phyloP scores from a whole-genome alignment of 2,329 filamentous ascomycete species.

The Ceratocystis colombiana region DNA sequence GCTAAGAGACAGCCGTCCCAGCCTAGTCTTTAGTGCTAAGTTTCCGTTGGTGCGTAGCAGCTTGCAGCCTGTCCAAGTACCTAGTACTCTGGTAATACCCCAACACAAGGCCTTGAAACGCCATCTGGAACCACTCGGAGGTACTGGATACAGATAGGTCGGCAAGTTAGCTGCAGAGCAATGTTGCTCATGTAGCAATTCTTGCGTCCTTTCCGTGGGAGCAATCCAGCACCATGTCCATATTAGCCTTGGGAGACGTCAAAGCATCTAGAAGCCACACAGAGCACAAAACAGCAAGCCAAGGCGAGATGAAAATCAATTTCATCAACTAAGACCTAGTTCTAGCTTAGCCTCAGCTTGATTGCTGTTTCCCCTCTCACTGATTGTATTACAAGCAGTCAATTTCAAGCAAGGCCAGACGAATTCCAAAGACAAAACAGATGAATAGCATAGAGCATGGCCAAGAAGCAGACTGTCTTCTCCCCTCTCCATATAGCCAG shows the following conservation, averaged over 20 bases:
- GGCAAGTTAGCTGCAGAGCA: not conserved
- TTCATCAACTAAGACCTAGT: not conserved
- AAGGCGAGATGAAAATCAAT: not conserved
- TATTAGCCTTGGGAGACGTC: not conserved
- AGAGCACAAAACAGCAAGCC: not conserved
- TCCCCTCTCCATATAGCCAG: not conserved
- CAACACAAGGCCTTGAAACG: not conserved
- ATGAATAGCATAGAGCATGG: not conserved
- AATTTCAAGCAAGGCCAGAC: not conserved
- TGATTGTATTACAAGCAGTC: not conserved
- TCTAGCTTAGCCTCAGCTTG: not conserved
- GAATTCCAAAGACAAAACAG: not conserved
- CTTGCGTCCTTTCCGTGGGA: not conserved
- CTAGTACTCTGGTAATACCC: not conserved
- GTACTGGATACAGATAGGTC: not conserved
- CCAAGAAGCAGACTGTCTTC: not conserved
- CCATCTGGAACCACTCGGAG: not conserved
- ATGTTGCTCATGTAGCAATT: not conserved
- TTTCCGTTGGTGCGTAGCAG: constrained; percentile 3
- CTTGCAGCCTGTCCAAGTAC: not conserved
- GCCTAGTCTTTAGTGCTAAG: not conserved
- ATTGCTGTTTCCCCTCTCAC: not conserved
- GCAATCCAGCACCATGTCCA: not conserved
- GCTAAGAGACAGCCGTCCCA: not conserved
- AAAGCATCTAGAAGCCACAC: constrained; percentile 1